These are phyloP conservation scores for Cryptococcus sp. DNA, from an alignment of 1,284 basidiomycete species.

Conservation along the genomic window DNA sequence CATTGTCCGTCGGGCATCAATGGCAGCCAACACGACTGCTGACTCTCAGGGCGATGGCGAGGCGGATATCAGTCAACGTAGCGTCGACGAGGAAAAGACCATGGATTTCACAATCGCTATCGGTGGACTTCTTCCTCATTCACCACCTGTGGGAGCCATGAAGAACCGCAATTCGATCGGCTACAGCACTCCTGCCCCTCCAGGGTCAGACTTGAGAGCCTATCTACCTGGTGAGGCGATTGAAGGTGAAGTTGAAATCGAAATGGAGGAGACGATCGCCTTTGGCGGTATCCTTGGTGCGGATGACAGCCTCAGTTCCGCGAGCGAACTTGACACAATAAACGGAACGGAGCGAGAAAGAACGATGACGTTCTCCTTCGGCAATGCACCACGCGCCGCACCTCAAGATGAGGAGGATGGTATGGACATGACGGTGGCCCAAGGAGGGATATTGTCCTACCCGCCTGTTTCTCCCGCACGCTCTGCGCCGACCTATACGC, in stretches of 20 bases:
- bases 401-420: slow-evolving; percentile 20
- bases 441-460: slow-evolving; percentile 35
- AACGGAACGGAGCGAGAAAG: slow-evolving; percentile 22
- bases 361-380: slow-evolving; percentile 40
- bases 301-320: slow-evolving; percentile 34
- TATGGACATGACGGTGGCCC: slow-evolving; percentile 46
- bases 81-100: slow-evolving; percentile 42
- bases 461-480: slow-evolving; percentile 21
- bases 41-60: slow-evolving; percentile 27
- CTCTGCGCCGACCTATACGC: slow-evolving; percentile 19
- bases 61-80: slow-evolving; percentile 14
- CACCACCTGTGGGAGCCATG: slow-evolving; percentile 43
- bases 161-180: slow-evolving; percentile 44
- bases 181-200: slow-evolving; percentile 42
- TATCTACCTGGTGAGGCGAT: slow-evolving; percentile 21
- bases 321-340: slow-evolving; percentile 27
- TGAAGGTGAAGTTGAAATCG: slow-evolving; percentile 43
- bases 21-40: slow-evolving; percentile 13
- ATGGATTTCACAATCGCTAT: slow-evolving; percentile 55
- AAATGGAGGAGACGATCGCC: slow-evolving; percentile 47
- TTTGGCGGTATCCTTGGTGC: slow-evolving; percentile 44
- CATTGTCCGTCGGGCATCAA: slow-evolving; percentile 28
- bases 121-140: slow-evolving; percentile 47
- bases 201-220: slow-evolving; percentile 35
- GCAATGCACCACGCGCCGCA: slow-evolving; percentile 7